Evolutionary conservation across 176 grass and related monocot species (phyloP).

Genomic region (Eleusine coracana): DNA sequence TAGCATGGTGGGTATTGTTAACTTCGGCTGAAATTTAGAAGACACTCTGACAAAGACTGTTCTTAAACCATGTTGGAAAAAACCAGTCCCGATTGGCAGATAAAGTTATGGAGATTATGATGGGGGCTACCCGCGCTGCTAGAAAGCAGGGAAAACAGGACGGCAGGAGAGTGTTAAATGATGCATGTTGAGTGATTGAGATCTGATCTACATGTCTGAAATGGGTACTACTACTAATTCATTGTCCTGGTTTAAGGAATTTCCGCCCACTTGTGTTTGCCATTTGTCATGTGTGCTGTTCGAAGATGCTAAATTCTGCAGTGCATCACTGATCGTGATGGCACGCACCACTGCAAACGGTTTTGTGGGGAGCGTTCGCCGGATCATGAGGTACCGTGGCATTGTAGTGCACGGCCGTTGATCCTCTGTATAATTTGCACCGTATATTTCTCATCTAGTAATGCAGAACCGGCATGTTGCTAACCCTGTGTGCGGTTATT

Average conservation of each 20-base stretch:
- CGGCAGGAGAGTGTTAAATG: neutral
- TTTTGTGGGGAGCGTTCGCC: neutral
- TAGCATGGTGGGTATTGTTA: slow-evolving; percentile 2
- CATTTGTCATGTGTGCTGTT: neutral
- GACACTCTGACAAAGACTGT: neutral
- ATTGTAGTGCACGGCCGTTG: neutral
- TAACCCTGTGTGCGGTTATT: neutral
- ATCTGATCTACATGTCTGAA: neutral
- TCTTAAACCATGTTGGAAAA: neutral
- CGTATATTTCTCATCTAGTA: neutral
- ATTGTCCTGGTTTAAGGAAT: neutral
- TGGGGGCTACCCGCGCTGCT: neutral
- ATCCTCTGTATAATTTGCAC: neutral
- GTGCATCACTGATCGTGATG: neutral
- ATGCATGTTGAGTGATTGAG: neutral
- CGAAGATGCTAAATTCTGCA: neutral
- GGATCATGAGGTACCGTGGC: neutral
- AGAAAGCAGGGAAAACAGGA: neutral
- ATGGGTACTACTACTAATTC: no score
- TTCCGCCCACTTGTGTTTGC: neutral
- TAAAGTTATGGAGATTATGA: neutral
- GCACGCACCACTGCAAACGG: neutral
- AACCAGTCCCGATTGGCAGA: neutral
- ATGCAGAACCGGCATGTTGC: neutral
- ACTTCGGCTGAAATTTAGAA: neutral